These are phyloP conservation scores for Cucurbita pepo DNA, from an alignment of 306 rosid species.

Conservation along the genomic window DNA sequence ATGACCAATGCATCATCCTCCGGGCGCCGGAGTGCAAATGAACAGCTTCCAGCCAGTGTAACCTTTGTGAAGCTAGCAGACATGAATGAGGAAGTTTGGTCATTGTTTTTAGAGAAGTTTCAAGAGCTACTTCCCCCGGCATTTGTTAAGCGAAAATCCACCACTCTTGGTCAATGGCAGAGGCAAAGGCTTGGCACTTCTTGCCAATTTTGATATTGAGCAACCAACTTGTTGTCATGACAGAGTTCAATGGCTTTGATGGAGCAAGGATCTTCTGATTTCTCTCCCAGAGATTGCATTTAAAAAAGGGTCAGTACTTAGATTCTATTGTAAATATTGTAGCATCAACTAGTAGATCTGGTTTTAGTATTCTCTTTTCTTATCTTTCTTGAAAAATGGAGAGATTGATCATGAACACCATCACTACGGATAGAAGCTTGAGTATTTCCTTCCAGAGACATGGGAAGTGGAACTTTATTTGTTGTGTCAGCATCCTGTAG, in stretches of 20 bases:
- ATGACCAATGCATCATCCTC: conserved; percentile 50
- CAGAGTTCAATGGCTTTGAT: not conserved
- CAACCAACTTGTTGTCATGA: not conserved
- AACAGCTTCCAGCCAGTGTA: conserved; percentile 77
- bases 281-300: not conserved
- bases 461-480: conserved; percentile 35
- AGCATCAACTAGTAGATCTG: not conserved
- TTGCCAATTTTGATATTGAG: conserved; percentile 80
- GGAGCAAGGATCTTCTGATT: not conserved
- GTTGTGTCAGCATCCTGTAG: too few relatives aligned
- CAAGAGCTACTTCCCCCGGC: conserved; percentile 66
- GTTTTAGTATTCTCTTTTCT: not conserved
- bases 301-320: not conserved
- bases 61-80: conserved; percentile 73
- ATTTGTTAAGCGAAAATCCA: conserved; percentile 49
- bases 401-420: conserved; percentile 52
- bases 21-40: conserved; percentile 79
- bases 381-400: conserved; percentile 10
- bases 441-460: conserved; percentile 34
- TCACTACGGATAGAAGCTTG: conserved; percentile 49
- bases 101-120: conserved; percentile 58
- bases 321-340: not conserved
- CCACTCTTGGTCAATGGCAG: conserved; percentile 68
- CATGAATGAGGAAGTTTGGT: conserved; percentile 72
- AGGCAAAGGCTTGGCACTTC: conserved; percentile 97